These are phyloP conservation scores for Cystoderma amianthinum DNA, from an alignment of 768 basidiomycete species.

Conservation along the genomic window DNA sequence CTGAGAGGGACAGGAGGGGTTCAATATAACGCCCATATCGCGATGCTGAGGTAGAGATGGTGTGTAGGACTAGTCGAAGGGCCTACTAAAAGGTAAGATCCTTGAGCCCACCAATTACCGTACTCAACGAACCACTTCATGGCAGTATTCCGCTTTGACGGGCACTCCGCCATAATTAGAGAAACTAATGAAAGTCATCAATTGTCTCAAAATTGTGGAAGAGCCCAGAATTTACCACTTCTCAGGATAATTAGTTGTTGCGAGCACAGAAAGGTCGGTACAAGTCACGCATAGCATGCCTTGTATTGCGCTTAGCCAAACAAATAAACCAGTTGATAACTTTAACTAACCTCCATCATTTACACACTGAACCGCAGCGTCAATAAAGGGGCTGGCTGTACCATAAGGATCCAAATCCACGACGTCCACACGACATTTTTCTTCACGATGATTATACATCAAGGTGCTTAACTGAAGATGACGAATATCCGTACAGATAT, in stretches of 20 bases:
- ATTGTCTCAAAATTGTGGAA: neutral
- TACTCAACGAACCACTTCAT: conserved; percentile 68
- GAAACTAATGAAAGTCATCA: no score
- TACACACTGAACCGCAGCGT: conserved; percentile 85
- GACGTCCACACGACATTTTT: conserved; percentile 74
- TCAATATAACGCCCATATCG: conserved; percentile 91
- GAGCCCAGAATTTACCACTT: conserved; percentile 65
- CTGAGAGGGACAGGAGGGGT: conserved; percentile 84
- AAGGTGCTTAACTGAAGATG: conserved; percentile 49
- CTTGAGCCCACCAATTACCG: neutral
- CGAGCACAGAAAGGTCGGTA: conserved; percentile 91
- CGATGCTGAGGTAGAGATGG: conserved; percentile 79
- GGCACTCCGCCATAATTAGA: conserved; percentile 93
- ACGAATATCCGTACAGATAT: conserved; percentile 1
- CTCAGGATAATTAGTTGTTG: conserved; percentile 91
- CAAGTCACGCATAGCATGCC: conserved; percentile 94
- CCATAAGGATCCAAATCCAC: conserved; percentile 99
- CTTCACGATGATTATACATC: conserved; percentile 85
- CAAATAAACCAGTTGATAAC: conserved; percentile 2
- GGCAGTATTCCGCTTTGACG: conserved; percentile 89
- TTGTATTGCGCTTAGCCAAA: conserved; percentile 17
- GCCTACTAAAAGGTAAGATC: conserved; percentile 42
- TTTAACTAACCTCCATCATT: conserved; percentile 70
- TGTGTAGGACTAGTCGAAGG: conserved; percentile 83
- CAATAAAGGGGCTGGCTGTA: conserved; percentile 94